Evolutionary conservation across 2,329 filamentous ascomycete genomes (phyloP), one percentile per base, ranked within the genome.

Genomic region (Colletotrichum orbiculare): DNA sequence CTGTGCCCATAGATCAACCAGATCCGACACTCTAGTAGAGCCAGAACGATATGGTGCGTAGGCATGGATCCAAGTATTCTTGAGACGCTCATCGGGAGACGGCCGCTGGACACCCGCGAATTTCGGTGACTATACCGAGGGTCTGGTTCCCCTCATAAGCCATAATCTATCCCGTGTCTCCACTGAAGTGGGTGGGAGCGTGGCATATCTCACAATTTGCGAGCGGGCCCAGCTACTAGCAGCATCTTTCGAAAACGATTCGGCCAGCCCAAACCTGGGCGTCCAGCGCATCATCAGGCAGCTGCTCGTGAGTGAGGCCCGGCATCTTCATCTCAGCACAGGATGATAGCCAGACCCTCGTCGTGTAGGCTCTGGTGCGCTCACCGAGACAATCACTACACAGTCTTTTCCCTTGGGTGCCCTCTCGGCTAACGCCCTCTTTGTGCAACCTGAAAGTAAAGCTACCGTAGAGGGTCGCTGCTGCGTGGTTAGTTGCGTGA

Each of bases 11-110:
- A 69, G 52, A 53, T 56, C 56, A 59, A 59, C 64, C 70, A 72
- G 65, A 67, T 55, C 69, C 50, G 69, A 71, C 55, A 62, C 68
- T 71, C 66, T 68, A 70, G 69, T 60, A 71, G 57, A 64, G 58
- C 54, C 65, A 67, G 67, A 68, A 69, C 62, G 70, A 72, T 69
- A 52, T 70, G 56, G 54, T 66, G 54, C 55, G 53, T 55, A 53
- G 37, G 37, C 39, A 39, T 56, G 50, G 45, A 8, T 12, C 33
- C 35, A 56, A n/a, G 25, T 15, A 25, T 15, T 13, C 48, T 25
- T 57, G 37, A 54, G 47, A 54, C 50, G 49, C 47, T 56, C 58
- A 17, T 47, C 57, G 64, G 68, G 43, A 69, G 58, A 63, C 50
- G 52, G 42, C 38, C 54, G 52, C 53, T 46, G 41, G 59, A 34